These are phyloP conservation scores for Populus hybrid DNA, from an alignment of 441 rosid genomes.

Conservation along the genomic window DNA sequence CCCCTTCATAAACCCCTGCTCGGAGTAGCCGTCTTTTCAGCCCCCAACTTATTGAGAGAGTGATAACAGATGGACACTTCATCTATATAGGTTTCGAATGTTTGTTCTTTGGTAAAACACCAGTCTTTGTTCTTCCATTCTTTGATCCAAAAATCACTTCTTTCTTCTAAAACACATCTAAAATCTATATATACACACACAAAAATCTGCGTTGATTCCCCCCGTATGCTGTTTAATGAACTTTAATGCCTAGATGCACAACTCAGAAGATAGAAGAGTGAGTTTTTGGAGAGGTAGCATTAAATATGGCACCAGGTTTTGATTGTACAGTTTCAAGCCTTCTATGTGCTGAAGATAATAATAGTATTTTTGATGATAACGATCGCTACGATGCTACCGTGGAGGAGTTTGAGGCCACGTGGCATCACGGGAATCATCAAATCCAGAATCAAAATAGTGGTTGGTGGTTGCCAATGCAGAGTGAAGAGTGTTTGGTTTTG, in stretches of 20 bases:
- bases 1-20: conserved; percentile 42
- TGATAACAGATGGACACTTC: conserved; percentile 5
- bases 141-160: conserved; percentile 18
- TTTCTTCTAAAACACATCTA: neutral
- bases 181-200: conserved; percentile 3
- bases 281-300: neutral
- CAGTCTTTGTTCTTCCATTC: conserved; percentile 29
- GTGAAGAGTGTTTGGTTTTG: conserved; percentile 51
- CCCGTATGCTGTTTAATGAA: conserved; percentile 13
- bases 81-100: neutral
- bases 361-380: conserved; percentile 42
- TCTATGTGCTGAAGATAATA: conserved; percentile 51
- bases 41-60: conserved; percentile 23
- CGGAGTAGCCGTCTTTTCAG: conserved; percentile 34
- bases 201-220: conserved; percentile 7
- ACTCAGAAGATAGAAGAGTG: neutral
- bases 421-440: conserved; percentile 31
- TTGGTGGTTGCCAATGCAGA: conserved; percentile 37
- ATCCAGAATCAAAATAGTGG: conserved; percentile 20
- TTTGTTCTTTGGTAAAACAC: conserved; percentile 20
- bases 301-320: conserved; percentile 57
- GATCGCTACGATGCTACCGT: conserved; percentile 23
- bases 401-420: conserved; percentile 35
- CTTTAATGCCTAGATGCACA: conserved; percentile 5
- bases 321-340: conserved; percentile 52